Evolutionary conservation across 1,284 basidiomycete genomes (phyloP).

Genomic region (Malassezia dermatis): DNA sequence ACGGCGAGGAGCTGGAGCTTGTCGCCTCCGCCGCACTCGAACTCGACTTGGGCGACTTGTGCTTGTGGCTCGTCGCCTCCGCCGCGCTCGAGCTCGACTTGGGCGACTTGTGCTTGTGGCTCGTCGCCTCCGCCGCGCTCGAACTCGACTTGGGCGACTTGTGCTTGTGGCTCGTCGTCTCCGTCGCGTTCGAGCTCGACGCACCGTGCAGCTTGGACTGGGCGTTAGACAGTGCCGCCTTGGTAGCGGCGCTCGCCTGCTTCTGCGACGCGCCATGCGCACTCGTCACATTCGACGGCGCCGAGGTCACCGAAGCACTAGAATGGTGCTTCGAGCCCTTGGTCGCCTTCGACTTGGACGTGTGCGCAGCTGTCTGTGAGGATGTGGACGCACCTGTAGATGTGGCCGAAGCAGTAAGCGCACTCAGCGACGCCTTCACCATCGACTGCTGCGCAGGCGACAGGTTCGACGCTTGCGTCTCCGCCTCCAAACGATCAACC

Average conservation of each 20-base stretch:
- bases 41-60: not conserved
- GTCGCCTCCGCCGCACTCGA: not conserved
- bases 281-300: not conserved
- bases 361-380: not conserved
- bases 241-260: not conserved
- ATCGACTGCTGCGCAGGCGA: not conserved
- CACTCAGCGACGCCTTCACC: not conserved
- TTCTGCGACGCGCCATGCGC: not conserved
- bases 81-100: not conserved
- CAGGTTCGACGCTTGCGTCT: not conserved
- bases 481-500: not conserved
- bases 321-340: not conserved
- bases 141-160: not conserved
- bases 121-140: not conserved
- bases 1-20: not conserved
- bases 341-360: not conserved
- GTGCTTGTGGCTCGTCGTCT: not conserved
- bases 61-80: not conserved
- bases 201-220: not conserved
- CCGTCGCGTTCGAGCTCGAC: not conserved
- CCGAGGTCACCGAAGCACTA: not conserved
- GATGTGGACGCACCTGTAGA: not conserved
- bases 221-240: not conserved
- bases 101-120: not conserved
- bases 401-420: not conserved